Conservation (phyloP, 2,329 filamentous ascomycete genomes). For the Chaetomium olivaceum region DNA sequence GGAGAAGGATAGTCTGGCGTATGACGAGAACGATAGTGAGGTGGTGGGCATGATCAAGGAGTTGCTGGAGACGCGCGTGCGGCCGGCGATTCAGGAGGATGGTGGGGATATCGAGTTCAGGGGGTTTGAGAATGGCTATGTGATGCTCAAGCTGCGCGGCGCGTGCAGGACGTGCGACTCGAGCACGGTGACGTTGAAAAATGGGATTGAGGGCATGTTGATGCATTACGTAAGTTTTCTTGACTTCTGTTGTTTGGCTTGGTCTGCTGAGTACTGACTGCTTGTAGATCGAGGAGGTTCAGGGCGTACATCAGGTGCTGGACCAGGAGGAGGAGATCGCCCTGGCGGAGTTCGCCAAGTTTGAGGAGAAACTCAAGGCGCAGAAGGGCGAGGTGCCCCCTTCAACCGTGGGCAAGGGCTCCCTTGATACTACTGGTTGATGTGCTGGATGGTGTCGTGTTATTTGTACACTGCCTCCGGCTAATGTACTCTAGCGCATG, state of each 20-base stretch:
- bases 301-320: constrained; percentile 85
- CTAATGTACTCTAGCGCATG: not conserved
- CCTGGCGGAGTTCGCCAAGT: constrained; percentile 85
- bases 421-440: constrained; percentile 42
- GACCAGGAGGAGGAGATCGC: constrained; percentile 91
- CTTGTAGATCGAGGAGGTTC: constrained; percentile 85
- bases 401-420: constrained; percentile 42
- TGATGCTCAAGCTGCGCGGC: constrained; percentile 83
- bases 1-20: constrained; percentile 72
- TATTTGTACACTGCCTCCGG: not conserved
- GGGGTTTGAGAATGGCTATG: constrained; percentile 83
- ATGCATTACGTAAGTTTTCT: constrained; percentile 80
- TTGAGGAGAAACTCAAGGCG: constrained; percentile 76
- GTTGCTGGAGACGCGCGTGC: constrained; percentile 88
- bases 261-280: constrained; percentile 2
- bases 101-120: constrained; percentile 96
- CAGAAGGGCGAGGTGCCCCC: constrained; percentile 50
- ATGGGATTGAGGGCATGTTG: constrained; percentile 97
- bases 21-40: constrained; percentile 88
- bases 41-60: constrained; percentile 99
- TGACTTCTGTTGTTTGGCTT: not conserved
- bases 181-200: constrained; percentile 94
- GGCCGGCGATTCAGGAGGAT: constrained; percentile 95
- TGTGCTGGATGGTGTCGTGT: too few relatives aligned
- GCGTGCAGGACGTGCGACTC: constrained; percentile 96